Evolutionary conservation across 1,284 basidiomycete species (phyloP).

Genomic region (Naganishia albida): DNA sequence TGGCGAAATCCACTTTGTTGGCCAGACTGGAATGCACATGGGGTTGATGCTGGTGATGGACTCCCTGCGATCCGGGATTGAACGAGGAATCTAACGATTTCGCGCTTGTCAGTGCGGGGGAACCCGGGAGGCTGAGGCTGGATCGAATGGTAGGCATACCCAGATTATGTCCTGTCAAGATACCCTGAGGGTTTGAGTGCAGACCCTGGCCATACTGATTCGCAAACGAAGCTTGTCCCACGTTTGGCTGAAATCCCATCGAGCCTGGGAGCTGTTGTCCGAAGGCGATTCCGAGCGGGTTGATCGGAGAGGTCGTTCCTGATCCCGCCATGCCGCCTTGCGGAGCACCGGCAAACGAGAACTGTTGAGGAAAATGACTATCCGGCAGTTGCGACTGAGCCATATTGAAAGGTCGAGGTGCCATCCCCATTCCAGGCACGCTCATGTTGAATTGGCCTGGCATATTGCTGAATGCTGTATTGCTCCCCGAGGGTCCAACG

Average conservation of each 20-base stretch:
- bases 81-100: slow-evolving; percentile 17
- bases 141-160: slow-evolving; percentile 23
- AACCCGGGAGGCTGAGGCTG: slow-evolving; percentile 22
- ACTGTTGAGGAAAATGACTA: slow-evolving; percentile 10
- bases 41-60: slow-evolving; percentile 14
- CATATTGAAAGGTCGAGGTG: slow-evolving; percentile 25
- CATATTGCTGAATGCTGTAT: neutral
- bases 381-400: neutral
- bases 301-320: slow-evolving; percentile 13
- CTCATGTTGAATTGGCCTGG: slow-evolving; percentile 17
- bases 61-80: neutral
- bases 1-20: slow-evolving; percentile 16
- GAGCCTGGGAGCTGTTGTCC: slow-evolving; percentile 15
- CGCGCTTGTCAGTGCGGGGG: slow-evolving; percentile 23
- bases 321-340: slow-evolving; percentile 5
- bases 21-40: slow-evolving; percentile 19
- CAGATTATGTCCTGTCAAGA: slow-evolving; percentile 19
- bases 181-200: neutral
- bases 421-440: slow-evolving; percentile 22
- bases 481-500: neutral
- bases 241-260: neutral
- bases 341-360: neutral
- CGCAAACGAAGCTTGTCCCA: neutral
- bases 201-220: neutral
- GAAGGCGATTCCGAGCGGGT: slow-evolving; percentile 19